phyloP scores from a whole-genome alignment of 305 asterid genomes.

The Euphrasia arctica region DNA sequence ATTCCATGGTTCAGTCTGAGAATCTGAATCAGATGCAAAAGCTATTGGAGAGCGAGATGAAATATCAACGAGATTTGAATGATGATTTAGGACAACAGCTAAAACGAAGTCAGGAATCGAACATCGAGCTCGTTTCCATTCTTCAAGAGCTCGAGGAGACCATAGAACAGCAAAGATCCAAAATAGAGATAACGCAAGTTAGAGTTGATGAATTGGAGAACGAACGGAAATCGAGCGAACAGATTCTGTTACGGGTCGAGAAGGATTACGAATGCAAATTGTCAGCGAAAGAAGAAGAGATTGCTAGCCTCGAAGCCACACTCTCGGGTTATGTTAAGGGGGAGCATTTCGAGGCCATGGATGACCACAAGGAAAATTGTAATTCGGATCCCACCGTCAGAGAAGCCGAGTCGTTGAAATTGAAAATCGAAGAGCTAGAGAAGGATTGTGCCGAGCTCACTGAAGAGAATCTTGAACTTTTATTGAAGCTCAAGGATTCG shows the following conservation, averaged over 20 bases:
- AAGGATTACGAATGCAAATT: conserved; percentile 39
- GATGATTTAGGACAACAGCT: conserved; percentile 61
- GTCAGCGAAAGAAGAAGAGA: conserved; percentile 50
- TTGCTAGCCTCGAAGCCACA: conserved; percentile 40
- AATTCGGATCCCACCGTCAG: conserved; percentile 30
- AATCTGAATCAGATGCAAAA: conserved; percentile 41
- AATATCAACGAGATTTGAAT: conserved; percentile 60
- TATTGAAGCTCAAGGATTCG: conserved; percentile 68
- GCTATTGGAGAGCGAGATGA: conserved; percentile 69
- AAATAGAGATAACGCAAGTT: conserved; percentile 50
- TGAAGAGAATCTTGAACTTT: conserved; percentile 77
- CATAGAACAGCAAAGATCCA: conserved; percentile 63
- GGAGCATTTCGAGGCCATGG: conserved; percentile 25
- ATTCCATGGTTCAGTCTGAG: conserved; percentile 37
- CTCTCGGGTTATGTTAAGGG: conserved; percentile 24
- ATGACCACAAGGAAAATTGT: conserved; percentile 20
- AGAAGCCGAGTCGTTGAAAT: conserved; percentile 55
- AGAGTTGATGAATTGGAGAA: conserved; percentile 47
- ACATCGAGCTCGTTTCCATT: conserved; percentile 70
- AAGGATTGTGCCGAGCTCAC: conserved; percentile 82
- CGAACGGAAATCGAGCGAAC: conserved; percentile 36
- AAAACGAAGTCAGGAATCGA: conserved; percentile 79
- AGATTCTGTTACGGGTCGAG: conserved; percentile 36
- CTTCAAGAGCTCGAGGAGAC: conserved; percentile 89
- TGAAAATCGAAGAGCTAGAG: conserved; percentile 68